Evolutionary conservation across 73 alveolate genomes (phyloP).

Genomic region (Paraurostyla sp.): DNA sequence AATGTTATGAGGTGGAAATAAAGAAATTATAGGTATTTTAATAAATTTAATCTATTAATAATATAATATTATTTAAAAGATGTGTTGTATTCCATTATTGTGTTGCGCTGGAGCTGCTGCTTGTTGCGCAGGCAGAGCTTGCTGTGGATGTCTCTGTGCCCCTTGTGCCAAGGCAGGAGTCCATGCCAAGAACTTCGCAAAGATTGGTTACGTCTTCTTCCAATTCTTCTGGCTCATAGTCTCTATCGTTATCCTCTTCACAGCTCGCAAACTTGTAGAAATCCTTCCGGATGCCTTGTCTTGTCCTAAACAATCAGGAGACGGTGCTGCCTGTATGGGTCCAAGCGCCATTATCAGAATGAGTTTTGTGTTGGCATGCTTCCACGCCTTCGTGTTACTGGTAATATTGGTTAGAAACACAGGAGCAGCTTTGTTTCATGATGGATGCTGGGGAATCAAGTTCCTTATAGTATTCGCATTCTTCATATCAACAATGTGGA

Average conservation of each 20-base stretch:
- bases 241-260: conserved; percentile 56
- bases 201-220: conserved; percentile 73
- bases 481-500: conserved; percentile 77
- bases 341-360: conserved; percentile 86
- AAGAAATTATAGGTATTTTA: background rate
- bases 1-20: background rate
- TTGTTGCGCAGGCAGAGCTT: conserved; percentile 73
- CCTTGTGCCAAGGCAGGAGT: conserved; percentile 67
- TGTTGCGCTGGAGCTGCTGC: conserved; percentile 74
- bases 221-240: conserved; percentile 65
- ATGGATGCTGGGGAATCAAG: conserved; percentile 84
- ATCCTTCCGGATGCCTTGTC: conserved; percentile 29
- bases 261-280: conserved; percentile 66
- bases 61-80: background rate
- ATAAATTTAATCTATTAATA: background rate
- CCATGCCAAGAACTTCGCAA: conserved; percentile 57
- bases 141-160: conserved; percentile 72
- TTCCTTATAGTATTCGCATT: conserved; percentile 51
- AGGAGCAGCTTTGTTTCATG: conserved; percentile 75
- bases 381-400: conserved; percentile 70
- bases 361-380: conserved; percentile 80
- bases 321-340: conserved; percentile 85
- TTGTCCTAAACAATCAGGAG: conserved; percentile 78
- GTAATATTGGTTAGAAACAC: conserved; percentile 65
- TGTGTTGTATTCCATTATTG: conserved; percentile 43